Conservation (phyloP, 495 filamentous ascomycete species). For the Xylaria intraflava region DNA sequence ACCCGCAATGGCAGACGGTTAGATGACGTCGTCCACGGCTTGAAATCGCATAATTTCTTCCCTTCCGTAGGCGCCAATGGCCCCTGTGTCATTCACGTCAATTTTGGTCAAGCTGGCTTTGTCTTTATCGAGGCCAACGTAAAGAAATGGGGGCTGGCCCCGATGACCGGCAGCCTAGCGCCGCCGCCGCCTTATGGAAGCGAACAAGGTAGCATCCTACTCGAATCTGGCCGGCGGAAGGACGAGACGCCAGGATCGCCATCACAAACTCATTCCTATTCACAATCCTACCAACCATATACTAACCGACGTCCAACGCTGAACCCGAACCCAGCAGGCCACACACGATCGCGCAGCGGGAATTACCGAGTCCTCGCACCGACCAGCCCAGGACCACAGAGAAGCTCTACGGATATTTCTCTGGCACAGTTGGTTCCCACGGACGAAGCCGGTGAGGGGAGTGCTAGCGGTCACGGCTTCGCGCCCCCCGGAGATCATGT, state of each 20-base stretch:
- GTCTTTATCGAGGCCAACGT: conserved; percentile 99
- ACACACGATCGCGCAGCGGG: conserved; percentile 51
- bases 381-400: conserved; percentile 79
- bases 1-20: conserved; percentile 96
- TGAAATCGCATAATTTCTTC: conserved; percentile 95
- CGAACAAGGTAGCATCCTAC: conserved; percentile 89
- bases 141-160: conserved; percentile 97
- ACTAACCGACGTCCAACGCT: conserved; percentile 22
- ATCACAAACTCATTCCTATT: conserved; percentile 47
- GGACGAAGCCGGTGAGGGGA: conserved; percentile 72
- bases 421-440: conserved; percentile 68
- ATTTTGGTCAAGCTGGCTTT: conserved; percentile 95
- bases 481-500: conserved; percentile 27
- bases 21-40: conserved; percentile 86
- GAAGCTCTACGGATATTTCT: conserved; percentile 95
- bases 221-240: conserved; percentile 67
- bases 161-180: conserved; percentile 89
- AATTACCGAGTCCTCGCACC: conserved; percentile 61
- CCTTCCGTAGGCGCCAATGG: conserved; percentile 92
- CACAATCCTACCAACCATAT: conserved; percentile 36
- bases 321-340: conserved; percentile 40
- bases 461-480: conserved; percentile 40
- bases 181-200: conserved; percentile 95
- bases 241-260: conserved; percentile 55
- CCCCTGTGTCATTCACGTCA: conserved; percentile 86